Conservation (phyloP, 805 yeast species). For the Ogataea corticis region DNA sequence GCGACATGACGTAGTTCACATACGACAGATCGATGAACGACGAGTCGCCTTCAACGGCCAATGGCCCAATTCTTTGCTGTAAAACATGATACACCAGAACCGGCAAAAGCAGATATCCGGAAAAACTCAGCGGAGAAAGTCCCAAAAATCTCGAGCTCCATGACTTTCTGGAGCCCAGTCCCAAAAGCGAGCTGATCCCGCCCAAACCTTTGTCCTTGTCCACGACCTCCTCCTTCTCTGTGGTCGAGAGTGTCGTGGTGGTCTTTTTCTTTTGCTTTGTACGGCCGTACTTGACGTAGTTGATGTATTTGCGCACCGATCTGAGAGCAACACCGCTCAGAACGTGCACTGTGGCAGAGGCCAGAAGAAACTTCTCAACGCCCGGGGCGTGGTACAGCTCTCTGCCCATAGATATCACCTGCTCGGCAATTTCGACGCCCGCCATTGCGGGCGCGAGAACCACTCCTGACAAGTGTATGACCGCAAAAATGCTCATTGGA, state of each 20-base stretch:
- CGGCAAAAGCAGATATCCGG: slow-evolving; percentile 57
- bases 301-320: slow-evolving; percentile 35
- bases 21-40: slow-evolving; percentile 54
- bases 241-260: slow-evolving; percentile 2
- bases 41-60: slow-evolving; percentile 63
- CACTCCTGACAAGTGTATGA: slow-evolving; percentile 58
- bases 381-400: slow-evolving; percentile 57
- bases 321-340: slow-evolving; percentile 52
- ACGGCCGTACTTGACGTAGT: slow-evolving; percentile 29
- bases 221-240: slow-evolving; percentile 21
- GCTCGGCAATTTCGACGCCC: slow-evolving; percentile 47
- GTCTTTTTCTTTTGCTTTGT: slow-evolving; percentile 10
- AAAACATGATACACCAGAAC: slow-evolving; percentile 47
- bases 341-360: slow-evolving; percentile 50
- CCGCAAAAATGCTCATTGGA: slow-evolving; percentile 54
- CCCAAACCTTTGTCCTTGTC: slow-evolving; percentile 58
- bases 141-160: slow-evolving; percentile 46
- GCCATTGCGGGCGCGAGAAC: slow-evolving; percentile 51
- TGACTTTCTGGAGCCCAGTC: slow-evolving; percentile 53
- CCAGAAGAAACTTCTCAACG: slow-evolving; percentile 51
- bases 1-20: slow-evolving; percentile 41
- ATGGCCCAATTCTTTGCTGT: slow-evolving; percentile 51
- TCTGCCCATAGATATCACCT: slow-evolving; percentile 58
- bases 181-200: slow-evolving; percentile 56
- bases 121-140: slow-evolving; percentile 54